Evolutionary conservation across 1,139 yeast genomes (phyloP).

Genomic region (Candida tetrigidarum): DNA sequence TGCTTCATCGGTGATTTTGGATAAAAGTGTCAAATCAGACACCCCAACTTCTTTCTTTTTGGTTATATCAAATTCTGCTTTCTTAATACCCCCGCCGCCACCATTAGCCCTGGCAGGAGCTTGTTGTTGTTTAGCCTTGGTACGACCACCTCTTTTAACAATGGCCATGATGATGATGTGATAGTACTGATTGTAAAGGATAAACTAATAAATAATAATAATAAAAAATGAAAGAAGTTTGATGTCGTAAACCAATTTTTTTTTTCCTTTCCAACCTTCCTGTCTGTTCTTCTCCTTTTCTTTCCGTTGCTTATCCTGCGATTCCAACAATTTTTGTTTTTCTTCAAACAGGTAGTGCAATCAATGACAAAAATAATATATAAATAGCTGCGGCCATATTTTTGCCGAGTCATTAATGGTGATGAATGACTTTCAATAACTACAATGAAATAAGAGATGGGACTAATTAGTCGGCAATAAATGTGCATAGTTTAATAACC

Average conservation of each 20-base stretch:
- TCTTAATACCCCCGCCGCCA: slow-evolving; percentile 59
- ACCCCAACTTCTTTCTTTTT: slow-evolving; percentile 98
- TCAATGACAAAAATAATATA: not conserved
- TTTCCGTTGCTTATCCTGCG: not conserved
- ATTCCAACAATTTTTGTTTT: not conserved
- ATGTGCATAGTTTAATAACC: no score
- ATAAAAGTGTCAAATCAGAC: slow-evolving; percentile 86
- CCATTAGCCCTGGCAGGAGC: slow-evolving; percentile 55
- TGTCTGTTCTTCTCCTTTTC: not conserved
- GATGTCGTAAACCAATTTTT: not conserved
- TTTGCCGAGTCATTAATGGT: not conserved
- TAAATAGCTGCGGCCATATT: not conserved
- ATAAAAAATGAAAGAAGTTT: not conserved
- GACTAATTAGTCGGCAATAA: no score
- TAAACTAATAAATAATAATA: not conserved
- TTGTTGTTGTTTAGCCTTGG: slow-evolving; percentile 57
- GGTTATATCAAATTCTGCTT: slow-evolving; percentile 87
- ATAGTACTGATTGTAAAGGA: not conserved
- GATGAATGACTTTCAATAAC: not conserved
- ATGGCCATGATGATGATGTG: slow-evolving; percentile 57
- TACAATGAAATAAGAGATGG: no score
- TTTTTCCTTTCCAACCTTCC: not conserved
- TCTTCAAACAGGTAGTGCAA: slow-evolving; percentile 4
- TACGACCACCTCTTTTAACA: slow-evolving; percentile 75
- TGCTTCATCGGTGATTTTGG: slow-evolving; percentile 88